phyloP scores from a whole-genome alignment of 768 basidiomycete genomes.

The Auricularia sp. region DNA sequence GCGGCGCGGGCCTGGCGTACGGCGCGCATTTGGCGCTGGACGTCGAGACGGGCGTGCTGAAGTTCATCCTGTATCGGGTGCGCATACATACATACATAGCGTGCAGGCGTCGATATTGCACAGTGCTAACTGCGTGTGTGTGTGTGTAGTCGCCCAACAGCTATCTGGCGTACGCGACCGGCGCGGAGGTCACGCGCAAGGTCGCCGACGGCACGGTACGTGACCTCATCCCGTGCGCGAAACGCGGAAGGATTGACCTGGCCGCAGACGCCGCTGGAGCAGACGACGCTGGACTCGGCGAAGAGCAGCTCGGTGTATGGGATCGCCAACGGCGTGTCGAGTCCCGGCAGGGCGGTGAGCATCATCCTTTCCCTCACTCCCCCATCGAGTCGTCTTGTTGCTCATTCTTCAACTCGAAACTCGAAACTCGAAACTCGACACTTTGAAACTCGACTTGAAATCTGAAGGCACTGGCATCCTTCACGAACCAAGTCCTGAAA shows the following conservation, averaged over 20 bases:
- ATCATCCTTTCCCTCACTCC: too few relatives aligned
- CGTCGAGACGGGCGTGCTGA: slow-evolving; percentile 66
- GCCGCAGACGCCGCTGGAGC: slow-evolving; percentile 64
- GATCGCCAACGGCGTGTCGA: slow-evolving; percentile 73
- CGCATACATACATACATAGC: slow-evolving; percentile 13
- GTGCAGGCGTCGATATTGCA: neutral
- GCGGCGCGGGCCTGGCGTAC: slow-evolving; percentile 91
- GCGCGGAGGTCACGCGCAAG: slow-evolving; percentile 62
- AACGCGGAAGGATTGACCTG: neutral
- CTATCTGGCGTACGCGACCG: slow-evolving; percentile 73
- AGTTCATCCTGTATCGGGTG: slow-evolving; percentile 72
- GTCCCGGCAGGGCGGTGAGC: slow-evolving; percentile 77
- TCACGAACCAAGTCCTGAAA: slow-evolving; percentile 85
- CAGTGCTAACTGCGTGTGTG: neutral
- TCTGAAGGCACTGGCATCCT: slow-evolving; percentile 77
- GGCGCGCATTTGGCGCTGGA: slow-evolving; percentile 73
- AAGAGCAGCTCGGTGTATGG: slow-evolving; percentile 86
- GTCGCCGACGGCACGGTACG: slow-evolving; percentile 75
- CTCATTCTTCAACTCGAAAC: neutral
- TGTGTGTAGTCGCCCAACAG: slow-evolving; percentile 62
- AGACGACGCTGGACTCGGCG: slow-evolving; percentile 76
- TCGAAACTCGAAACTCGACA: too few relatives aligned
- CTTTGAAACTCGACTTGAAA: too few relatives aligned
- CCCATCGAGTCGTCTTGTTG: neutral
- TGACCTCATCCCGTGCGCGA: slow-evolving; percentile 4